These are phyloP conservation scores for Clonostachys chloroleuca DNA, from an alignment of 2,329 filamentous ascomycete species.

Conservation along the genomic window DNA sequence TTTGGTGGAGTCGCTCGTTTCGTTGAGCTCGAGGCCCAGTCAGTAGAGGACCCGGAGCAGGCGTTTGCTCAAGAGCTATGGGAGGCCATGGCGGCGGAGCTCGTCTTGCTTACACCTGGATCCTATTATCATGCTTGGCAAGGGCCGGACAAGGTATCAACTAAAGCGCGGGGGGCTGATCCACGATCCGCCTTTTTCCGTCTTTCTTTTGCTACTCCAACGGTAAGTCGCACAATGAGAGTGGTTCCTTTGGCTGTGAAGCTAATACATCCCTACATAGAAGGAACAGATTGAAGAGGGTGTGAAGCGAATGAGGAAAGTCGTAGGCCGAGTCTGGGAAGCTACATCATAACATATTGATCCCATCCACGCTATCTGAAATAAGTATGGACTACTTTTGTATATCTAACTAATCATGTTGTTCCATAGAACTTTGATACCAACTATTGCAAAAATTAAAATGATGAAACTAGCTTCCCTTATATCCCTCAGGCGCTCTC, in stretches of 20 bases:
- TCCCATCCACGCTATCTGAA: no score
- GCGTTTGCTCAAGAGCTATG: slow-evolving; percentile 13
- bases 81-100: slow-evolving; percentile 8
- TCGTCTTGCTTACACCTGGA: slow-evolving; percentile 19
- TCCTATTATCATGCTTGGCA: slow-evolving; percentile 24
- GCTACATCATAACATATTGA: no score
- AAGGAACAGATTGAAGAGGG: background rate
- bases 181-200: slow-evolving; percentile 14
- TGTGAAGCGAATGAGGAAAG: background rate
- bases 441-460: no score
- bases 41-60: slow-evolving; percentile 11
- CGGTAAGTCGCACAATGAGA: slow-evolving; percentile 10
- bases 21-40: slow-evolving; percentile 10
- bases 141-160: slow-evolving; percentile 13
- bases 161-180: slow-evolving; percentile 13
- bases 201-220: slow-evolving; percentile 17
- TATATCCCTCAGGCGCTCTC: no score
- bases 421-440: no score
- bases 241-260: background rate
- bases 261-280: background rate
- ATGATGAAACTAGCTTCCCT: no score
- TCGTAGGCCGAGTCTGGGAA: background rate
- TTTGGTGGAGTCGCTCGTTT: slow-evolving; percentile 10
- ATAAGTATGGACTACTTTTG: no score
- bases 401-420: no score